A percentile compares a stretch with the other conserved stretches of the same genome.
Evolutionary conservation across 768 basidiomycete species (phyloP).

Genomic region (Gymnopilus junonius): DNA sequence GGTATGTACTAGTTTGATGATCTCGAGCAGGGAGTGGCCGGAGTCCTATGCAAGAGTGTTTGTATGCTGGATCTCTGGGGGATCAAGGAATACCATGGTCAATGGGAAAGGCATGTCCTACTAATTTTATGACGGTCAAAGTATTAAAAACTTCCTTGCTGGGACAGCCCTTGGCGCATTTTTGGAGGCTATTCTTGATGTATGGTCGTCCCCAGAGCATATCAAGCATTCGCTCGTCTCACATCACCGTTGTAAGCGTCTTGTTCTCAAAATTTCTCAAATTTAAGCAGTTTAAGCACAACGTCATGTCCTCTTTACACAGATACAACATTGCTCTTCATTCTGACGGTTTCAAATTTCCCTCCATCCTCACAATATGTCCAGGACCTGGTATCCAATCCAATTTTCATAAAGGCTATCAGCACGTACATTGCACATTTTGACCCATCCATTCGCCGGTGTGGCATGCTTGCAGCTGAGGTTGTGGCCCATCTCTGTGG

Average conservation of each 20-base stretch:
- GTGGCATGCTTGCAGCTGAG: conserved; percentile 95
- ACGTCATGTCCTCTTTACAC: conserved; percentile 1
- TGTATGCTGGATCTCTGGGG: conserved; percentile 69
- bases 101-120: conserved; percentile 34
- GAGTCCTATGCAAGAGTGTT: conserved; percentile 64
- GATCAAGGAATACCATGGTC: conserved; percentile 26
- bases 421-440: conserved; percentile 79
- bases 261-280: neutral
- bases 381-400: conserved; percentile 51
- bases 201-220: conserved; percentile 80
- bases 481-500: conserved; percentile 64
- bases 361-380: conserved; percentile 51
- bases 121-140: neutral
- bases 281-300: neutral
- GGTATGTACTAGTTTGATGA: conserved; percentile 47
- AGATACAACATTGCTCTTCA: conserved; percentile 79
- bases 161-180: conserved; percentile 50
- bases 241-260: conserved; percentile 71
- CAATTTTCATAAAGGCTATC: conserved; percentile 69
- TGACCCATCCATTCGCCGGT: conserved; percentile 75
- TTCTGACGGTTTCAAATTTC: conserved; percentile 67
- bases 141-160: neutral
- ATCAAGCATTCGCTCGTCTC: conserved; percentile 79
- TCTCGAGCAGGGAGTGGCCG: conserved; percentile 59
- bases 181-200: conserved; percentile 52